Evolutionary conservation across 352 stramenopile species (phyloP).

Genomic region (Phytophthora citricola): DNA sequence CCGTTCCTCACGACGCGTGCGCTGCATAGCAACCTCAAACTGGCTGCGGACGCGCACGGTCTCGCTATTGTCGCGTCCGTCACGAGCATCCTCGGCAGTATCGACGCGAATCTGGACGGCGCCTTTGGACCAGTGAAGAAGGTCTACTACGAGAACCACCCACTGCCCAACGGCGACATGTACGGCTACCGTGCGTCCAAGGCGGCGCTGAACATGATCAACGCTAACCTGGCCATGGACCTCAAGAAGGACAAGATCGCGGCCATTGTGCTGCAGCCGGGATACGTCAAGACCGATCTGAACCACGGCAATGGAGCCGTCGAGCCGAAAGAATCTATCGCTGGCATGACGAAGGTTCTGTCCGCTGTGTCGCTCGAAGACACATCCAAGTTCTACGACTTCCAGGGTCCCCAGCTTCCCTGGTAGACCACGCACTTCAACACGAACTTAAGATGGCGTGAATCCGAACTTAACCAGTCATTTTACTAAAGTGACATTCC

Average conservation of each 20-base stretch:
- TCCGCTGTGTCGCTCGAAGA: slow-evolving; percentile 34
- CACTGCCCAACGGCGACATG: slow-evolving; percentile 30
- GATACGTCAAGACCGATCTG: slow-evolving; percentile 59
- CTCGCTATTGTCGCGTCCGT: slow-evolving; percentile 47
- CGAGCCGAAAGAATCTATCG: slow-evolving; percentile 33
- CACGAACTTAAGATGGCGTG: background rate
- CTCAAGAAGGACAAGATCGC: slow-evolving; percentile 55
- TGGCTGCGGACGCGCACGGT: slow-evolving; percentile 27
- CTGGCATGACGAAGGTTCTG: slow-evolving; percentile 40
- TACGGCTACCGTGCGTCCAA: slow-evolving; percentile 79
- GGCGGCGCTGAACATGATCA: slow-evolving; percentile 72
- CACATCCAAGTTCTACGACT: slow-evolving; percentile 58
- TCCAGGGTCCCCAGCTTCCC: slow-evolving; percentile 41
- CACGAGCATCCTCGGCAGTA: slow-evolving; percentile 33
- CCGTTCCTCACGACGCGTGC: slow-evolving; percentile 59
- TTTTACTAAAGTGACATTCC: background rate
- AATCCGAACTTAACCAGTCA: background rate
- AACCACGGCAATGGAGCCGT: slow-evolving; percentile 32
- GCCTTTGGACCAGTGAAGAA: slow-evolving; percentile 29
- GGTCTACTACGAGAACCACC: slow-evolving; percentile 15
- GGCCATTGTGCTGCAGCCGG: slow-evolving; percentile 49
- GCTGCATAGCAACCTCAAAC: slow-evolving; percentile 48
- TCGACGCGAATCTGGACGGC: slow-evolving; percentile 18
- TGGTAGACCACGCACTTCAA: slow-evolving; percentile 38
- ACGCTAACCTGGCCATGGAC: slow-evolving; percentile 46